These are phyloP conservation scores for Ampelocalamus luodianensis DNA, from an alignment of 176 grass and related monocot species.

Conservation along the genomic window DNA sequence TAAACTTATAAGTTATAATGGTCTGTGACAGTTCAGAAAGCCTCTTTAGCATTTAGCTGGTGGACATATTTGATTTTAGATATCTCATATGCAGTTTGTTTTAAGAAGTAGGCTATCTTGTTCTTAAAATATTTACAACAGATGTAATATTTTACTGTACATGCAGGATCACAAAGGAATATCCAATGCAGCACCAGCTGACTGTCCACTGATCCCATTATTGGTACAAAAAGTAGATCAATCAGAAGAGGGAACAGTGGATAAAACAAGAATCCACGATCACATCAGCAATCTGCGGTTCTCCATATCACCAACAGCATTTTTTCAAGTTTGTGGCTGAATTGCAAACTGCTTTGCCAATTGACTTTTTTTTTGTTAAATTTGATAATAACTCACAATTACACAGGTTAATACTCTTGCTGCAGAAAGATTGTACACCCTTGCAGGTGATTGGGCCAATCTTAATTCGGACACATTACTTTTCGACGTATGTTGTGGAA, in stretches of 20 bases:
- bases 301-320: constrained; percentile 96
- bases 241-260: constrained; percentile 50
- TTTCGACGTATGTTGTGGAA: constrained; percentile 97
- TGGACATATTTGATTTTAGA: background rate
- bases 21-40: background rate
- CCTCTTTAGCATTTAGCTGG: background rate
- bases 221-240: constrained; percentile 53
- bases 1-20: background rate
- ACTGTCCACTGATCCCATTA: constrained; percentile 82
- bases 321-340: constrained; percentile 80
- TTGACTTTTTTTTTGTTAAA: constrained; percentile 10
- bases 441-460: constrained; percentile 95
- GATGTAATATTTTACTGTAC: constrained; percentile 33
- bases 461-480: constrained; percentile 89
- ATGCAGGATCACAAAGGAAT: constrained; percentile 92
- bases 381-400: constrained; percentile 47
- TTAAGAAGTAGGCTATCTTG: background rate
- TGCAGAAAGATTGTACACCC: constrained; percentile 86
- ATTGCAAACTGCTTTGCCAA: constrained; percentile 27
- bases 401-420: constrained; percentile 95
- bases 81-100: constrained; percentile 9
- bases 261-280: constrained; percentile 88
- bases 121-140: constrained; percentile 32
- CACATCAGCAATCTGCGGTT: constrained; percentile 86
- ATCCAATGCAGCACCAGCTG: constrained; percentile 96